Percentiles rank a stretch among this genome's conserved stretches.
Evolutionary conservation across 2,329 filamentous ascomycete species (phyloP).

Genomic region (Arthrobotrys entomopaga): DNA sequence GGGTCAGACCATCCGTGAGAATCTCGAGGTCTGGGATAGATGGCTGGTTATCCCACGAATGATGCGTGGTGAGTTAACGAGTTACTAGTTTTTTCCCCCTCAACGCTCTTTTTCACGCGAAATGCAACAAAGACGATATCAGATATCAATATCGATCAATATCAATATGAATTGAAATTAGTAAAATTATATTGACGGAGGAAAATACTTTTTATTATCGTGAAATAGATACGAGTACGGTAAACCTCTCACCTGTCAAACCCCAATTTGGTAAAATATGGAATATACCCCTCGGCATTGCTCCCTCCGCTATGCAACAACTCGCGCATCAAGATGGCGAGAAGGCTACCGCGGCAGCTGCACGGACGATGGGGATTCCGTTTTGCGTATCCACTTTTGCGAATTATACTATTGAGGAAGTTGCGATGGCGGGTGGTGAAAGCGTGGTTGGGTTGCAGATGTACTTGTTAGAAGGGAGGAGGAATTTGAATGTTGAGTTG

Average conservation of each 20-base stretch:
- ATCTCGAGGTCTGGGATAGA: slow-evolving; percentile 67
- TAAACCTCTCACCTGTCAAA: background rate
- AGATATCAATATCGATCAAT: background rate
- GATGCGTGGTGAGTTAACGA: slow-evolving; percentile 62
- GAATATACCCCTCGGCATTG: slow-evolving; percentile 67
- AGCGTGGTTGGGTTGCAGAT: slow-evolving; percentile 39
- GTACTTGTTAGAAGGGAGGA: slow-evolving; percentile 37
- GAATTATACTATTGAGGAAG: slow-evolving; percentile 38
- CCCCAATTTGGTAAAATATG: slow-evolving; percentile 15
- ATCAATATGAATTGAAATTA: background rate
- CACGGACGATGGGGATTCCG: slow-evolving; percentile 60
- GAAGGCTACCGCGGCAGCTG: slow-evolving; percentile 65
- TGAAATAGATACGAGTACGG: slow-evolving; percentile 58
- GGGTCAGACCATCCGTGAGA: slow-evolving; percentile 67
- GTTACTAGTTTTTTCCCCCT: background rate
- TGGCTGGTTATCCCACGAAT: slow-evolving; percentile 66
- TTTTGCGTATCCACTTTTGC: slow-evolving; percentile 43
- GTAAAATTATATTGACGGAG: background rate
- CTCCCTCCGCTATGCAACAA: slow-evolving; percentile 68
- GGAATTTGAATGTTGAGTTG: slow-evolving; percentile 37
- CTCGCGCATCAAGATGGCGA: slow-evolving; percentile 68
- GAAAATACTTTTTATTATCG: background rate
- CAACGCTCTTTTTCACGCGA: slow-evolving; percentile 45
- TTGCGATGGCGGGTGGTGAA: slow-evolving; percentile 26
- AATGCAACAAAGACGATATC: slow-evolving; percentile 17